Conservation (phyloP, 2,329 filamentous ascomycete genomes). For the Aspergillus calidoustus region DNA sequence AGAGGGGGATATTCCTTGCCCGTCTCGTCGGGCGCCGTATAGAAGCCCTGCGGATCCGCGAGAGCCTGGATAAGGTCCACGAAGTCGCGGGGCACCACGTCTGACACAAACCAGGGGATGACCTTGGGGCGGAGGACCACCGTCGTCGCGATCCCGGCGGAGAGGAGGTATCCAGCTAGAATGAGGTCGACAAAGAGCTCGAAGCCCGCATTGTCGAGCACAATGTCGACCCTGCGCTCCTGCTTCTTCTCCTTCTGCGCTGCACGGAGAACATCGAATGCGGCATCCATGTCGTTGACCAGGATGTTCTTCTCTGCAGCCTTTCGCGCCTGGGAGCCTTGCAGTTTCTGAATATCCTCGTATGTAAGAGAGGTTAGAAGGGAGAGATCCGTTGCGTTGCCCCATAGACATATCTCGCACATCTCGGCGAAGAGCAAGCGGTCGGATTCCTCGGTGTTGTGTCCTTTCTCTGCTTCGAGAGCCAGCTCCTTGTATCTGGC, state of each 20-base stretch:
- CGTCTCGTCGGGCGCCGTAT: slow-evolving; percentile 71
- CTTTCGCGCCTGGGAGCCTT: slow-evolving; percentile 85
- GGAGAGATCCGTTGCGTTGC: slow-evolving; percentile 92
- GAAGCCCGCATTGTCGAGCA: slow-evolving; percentile 96
- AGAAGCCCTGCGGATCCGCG: slow-evolving; percentile 77
- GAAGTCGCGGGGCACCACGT: slow-evolving; percentile 88
- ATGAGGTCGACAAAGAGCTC: slow-evolving; percentile 96
- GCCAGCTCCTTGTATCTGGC: slow-evolving; percentile 77
- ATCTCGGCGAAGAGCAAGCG: slow-evolving; percentile 85
- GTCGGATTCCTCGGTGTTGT: slow-evolving; percentile 68
- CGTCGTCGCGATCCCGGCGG: slow-evolving; percentile 80
- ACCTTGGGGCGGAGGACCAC: slow-evolving; percentile 91
- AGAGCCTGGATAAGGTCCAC: slow-evolving; percentile 78
- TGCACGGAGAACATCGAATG: slow-evolving; percentile 70
- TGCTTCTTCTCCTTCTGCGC: slow-evolving; percentile 65
- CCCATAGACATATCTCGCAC: slow-evolving; percentile 96
- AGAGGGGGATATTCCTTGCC: slow-evolving; percentile 65
- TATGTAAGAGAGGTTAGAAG: slow-evolving; percentile 88
- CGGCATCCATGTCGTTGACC: slow-evolving; percentile 77
- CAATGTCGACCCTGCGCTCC: slow-evolving; percentile 84
- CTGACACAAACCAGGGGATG: slow-evolving; percentile 98
- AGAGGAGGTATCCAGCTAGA: slow-evolving; percentile 85
- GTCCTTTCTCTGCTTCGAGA: slow-evolving; percentile 64
- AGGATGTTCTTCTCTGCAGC: slow-evolving; percentile 89
- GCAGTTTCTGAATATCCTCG: slow-evolving; percentile 95